Evolutionary conservation across 202 grass and related monocot species (phyloP).

Genomic region (Zizania palustris): DNA sequence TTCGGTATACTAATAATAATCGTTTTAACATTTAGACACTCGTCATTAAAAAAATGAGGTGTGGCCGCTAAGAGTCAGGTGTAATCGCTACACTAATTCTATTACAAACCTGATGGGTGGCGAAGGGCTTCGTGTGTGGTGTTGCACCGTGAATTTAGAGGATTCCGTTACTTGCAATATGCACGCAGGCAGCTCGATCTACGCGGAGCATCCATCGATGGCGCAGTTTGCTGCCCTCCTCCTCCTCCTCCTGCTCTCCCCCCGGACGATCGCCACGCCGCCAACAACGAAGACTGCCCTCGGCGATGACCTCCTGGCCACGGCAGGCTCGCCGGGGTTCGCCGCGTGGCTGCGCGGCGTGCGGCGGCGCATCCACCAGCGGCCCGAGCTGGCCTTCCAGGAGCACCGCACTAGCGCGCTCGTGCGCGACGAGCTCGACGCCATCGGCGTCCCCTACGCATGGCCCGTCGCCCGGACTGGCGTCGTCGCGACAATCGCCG

Average conservation of each 20-base stretch:
- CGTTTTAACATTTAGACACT: too few species aligned
- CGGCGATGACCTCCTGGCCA: background rate
- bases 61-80: too few species aligned
- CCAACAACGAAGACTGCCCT: background rate
- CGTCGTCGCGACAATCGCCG: slow-evolving; percentile 37
- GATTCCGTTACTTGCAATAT: too few species aligned
- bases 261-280: background rate
- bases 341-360: slow-evolving; percentile 50
- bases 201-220: too few species aligned
- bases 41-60: too few species aligned
- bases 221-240: too few species aligned
- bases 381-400: slow-evolving; percentile 71
- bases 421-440: slow-evolving; percentile 48
- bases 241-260: background rate
- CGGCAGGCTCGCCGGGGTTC: slow-evolving; percentile 45
- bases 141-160: too few species aligned
- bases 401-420: slow-evolving; percentile 64
- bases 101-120: too few species aligned
- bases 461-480: slow-evolving; percentile 48
- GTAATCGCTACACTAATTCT: too few species aligned
- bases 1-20: too few species aligned
- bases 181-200: too few species aligned
- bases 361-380: slow-evolving; percentile 67
- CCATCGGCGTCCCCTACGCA: slow-evolving; percentile 31
- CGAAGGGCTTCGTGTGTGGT: too few species aligned